phyloP scores from a whole-genome alignment of 352 stramenopile species.

The Thalassiosira mediterranea region DNA sequence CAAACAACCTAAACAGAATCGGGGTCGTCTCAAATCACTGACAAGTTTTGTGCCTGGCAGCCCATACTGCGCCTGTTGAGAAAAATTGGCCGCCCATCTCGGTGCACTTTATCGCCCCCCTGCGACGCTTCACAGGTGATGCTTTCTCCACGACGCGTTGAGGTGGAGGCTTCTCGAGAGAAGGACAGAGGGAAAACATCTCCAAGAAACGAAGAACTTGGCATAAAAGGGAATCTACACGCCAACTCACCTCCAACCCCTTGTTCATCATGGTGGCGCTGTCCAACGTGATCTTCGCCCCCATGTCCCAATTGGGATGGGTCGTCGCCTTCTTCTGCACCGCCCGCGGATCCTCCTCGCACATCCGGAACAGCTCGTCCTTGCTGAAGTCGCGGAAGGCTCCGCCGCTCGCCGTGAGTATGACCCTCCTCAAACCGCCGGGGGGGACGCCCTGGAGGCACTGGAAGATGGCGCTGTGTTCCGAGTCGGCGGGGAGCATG shows the following conservation, averaged over 20 bases:
- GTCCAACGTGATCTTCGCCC: slow-evolving; percentile 89
- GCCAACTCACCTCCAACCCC: slow-evolving; percentile 76
- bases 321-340: slow-evolving; percentile 85
- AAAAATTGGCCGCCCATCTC: no score
- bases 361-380: slow-evolving; percentile 83
- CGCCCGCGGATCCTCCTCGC: slow-evolving; percentile 69
- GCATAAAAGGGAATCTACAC: not conserved
- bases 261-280: slow-evolving; percentile 91
- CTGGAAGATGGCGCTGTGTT: slow-evolving; percentile 90
- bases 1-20: no score
- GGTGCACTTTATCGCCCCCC: no score
- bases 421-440: slow-evolving; percentile 83
- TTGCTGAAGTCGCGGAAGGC: slow-evolving; percentile 88
- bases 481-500: slow-evolving; percentile 87
- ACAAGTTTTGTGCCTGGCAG: no score
- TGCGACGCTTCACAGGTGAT: no score
- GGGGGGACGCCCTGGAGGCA: slow-evolving; percentile 87
- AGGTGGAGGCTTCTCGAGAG: not conserved
- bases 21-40: no score
- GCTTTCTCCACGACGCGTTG: no score
- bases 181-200: not conserved
- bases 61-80: no score
- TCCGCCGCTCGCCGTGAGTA: slow-evolving; percentile 86
- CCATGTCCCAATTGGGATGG: slow-evolving; percentile 89
- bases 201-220: not conserved